These are phyloP conservation scores for Fusarium multiceps DNA, from an alignment of 2,329 filamentous ascomycete genomes.

Conservation along the genomic window DNA sequence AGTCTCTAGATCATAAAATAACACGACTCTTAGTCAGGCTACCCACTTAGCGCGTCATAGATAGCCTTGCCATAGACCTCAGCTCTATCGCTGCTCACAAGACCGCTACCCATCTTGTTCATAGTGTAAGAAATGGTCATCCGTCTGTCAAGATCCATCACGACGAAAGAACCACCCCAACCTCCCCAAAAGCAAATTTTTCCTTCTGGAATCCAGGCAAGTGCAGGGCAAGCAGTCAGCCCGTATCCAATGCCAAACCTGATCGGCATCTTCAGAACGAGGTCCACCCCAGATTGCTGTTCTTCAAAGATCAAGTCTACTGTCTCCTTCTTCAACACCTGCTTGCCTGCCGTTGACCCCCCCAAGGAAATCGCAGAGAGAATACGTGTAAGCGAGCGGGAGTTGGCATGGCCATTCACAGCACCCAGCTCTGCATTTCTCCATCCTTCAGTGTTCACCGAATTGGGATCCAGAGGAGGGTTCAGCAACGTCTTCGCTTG, in stretches of 20 bases:
- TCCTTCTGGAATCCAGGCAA: conserved; percentile 1
- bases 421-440: not conserved
- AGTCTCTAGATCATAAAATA: not conserved
- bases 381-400: not conserved
- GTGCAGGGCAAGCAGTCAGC: not conserved
- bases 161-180: conserved; percentile 1
- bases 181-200: not conserved
- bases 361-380: not conserved
- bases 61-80: not conserved
- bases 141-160: conserved; percentile 3
- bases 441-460: not conserved
- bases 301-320: conserved; percentile 6
- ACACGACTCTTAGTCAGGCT: accelerated
- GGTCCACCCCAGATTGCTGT: not conserved
- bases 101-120: conserved; percentile 6
- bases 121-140: conserved; percentile 16
- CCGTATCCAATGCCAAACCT: not conserved
- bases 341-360: not conserved
- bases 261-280: not conserved
- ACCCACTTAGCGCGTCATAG: not conserved
- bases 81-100: conserved; percentile 8
- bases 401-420: not conserved
- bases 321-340: accelerated
- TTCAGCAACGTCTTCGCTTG: not conserved
- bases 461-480: not conserved